Evolutionary conservation across 2,329 filamentous ascomycete genomes (phyloP).

Genomic region (Aspergillus tamarii): DNA sequence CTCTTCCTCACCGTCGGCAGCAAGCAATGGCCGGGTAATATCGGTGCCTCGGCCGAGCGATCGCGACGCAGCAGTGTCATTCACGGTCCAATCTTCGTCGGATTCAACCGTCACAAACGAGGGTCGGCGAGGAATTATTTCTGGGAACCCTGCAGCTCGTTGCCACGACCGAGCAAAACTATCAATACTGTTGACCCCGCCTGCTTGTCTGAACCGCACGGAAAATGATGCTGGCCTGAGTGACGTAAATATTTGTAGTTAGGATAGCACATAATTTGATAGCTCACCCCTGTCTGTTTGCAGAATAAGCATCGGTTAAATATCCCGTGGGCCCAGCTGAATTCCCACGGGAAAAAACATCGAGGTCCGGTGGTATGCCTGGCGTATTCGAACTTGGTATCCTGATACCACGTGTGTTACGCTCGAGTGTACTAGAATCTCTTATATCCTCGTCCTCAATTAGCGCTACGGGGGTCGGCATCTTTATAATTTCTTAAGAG

Average conservation of each 20-base stretch:
- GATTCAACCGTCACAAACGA: constrained; percentile 67
- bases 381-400: constrained; percentile 6
- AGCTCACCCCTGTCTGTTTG: constrained; percentile 21
- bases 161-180: constrained; percentile 94
- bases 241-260: neutral
- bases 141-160: constrained; percentile 82
- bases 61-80: constrained; percentile 24
- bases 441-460: constrained; percentile 8
- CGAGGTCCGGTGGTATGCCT: constrained; percentile 14
- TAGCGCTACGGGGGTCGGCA: neutral
- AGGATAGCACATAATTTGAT: neutral
- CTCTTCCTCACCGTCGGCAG: constrained; percentile 33
- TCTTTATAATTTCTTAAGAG: neutral
- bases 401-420: constrained; percentile 3
- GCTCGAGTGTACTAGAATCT: constrained; percentile 4
- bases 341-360: constrained; percentile 15
- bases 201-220: constrained; percentile 65
- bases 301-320: constrained; percentile 3
- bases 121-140: constrained; percentile 79
- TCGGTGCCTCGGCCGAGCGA: constrained; percentile 34
- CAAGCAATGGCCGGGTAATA: constrained; percentile 32
- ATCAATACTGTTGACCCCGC: constrained; percentile 90
- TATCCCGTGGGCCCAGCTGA: constrained; percentile 38
- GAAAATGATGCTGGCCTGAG: constrained; percentile 44
- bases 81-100: constrained; percentile 49